phyloP scores from a whole-genome alignment of 2,329 filamentous ascomycete species.

The Colletotrichum sp. region DNA sequence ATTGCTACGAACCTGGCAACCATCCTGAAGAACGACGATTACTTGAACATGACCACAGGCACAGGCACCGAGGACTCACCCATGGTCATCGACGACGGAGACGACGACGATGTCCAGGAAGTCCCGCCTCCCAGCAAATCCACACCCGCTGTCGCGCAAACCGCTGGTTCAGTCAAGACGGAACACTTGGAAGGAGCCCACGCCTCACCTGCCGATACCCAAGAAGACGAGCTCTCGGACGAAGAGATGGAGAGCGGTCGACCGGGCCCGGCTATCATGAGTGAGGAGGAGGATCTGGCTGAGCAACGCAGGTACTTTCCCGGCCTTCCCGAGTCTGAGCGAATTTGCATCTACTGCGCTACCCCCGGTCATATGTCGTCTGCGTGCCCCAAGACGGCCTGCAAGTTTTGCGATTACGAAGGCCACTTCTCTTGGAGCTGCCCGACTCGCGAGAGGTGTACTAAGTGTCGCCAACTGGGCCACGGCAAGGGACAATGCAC shows the following conservation, averaged over 20 bases:
- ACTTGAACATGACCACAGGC: not conserved
- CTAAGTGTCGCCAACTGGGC: constrained; percentile 67
- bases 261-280: constrained; percentile 12
- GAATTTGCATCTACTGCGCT: constrained; percentile 59
- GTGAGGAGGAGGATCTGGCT: constrained; percentile 35
- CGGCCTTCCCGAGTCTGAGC: constrained; percentile 43
- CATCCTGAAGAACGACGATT: constrained; percentile 4
- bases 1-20: constrained; percentile 3
- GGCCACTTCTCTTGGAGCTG: constrained; percentile 58
- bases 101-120: constrained; percentile 9
- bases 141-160: not conserved
- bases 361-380: constrained; percentile 48
- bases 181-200: not conserved
- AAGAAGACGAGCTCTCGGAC: constrained; percentile 1
- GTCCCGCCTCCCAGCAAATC: not conserved
- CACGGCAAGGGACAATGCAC: constrained; percentile 58
- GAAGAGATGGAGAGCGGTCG: not conserved
- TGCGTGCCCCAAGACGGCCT: constrained; percentile 51
- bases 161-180: not conserved
- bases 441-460: constrained; percentile 55
- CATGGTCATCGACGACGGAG: constrained; percentile 9
- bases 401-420: constrained; percentile 51
- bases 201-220: not conserved
- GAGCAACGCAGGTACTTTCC: constrained; percentile 58
- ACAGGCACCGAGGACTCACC: not conserved